Base-by-base conservation (phyloP, 345 rosid genomes). In the Theobroma cacao region DNA sequence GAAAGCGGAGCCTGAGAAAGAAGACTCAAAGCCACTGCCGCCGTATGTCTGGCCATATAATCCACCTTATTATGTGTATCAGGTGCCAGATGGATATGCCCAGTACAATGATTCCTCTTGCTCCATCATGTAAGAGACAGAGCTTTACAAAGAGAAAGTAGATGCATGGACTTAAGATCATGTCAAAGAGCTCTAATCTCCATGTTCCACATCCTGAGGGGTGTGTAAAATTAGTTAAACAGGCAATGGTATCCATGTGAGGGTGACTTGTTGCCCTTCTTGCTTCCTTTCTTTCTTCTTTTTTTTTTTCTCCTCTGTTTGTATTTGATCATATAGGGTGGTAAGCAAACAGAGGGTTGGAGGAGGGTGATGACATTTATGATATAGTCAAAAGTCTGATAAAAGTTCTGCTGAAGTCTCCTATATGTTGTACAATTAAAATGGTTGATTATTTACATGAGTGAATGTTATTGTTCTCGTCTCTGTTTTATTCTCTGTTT, bases 41-140 rank as follows among this genome's bases (percentile, higher is more conserved):
- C 18, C 36, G 5, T 2, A 0, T 22, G n/a, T 22, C 1, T 72
- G 63, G 71, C 1, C 77, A 1, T 43, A 24, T 33, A 1, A n/a
- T 7, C 53, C 31, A 31, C 43, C 70, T 24, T 47, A 41, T 22
- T 9, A 40, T 41, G 20, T 40, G 8, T 43, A 48, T 31, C 24
- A 22, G 64, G n/a, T 2, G 40, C 72, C 38, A 36, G 31, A 40
- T 0, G 69, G 17, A 3, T 43, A 33, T 52, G 38, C n/a, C 36
- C 30, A 55, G 17, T 3, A 61, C 9, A 26, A 70, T 22, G 74
- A 66, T 41, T 14, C 22, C 14, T 0, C 2, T 66, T 82, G 82
- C 74, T 76, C 78, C 64, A 75, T 79, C 75, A 8, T 82, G 80
- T 79, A 36, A 62, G 3, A 33, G 12, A 17, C 5, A 64, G 1